Conservation (phyloP, 116 monocot genomes). For the Iris pallida region DNA sequence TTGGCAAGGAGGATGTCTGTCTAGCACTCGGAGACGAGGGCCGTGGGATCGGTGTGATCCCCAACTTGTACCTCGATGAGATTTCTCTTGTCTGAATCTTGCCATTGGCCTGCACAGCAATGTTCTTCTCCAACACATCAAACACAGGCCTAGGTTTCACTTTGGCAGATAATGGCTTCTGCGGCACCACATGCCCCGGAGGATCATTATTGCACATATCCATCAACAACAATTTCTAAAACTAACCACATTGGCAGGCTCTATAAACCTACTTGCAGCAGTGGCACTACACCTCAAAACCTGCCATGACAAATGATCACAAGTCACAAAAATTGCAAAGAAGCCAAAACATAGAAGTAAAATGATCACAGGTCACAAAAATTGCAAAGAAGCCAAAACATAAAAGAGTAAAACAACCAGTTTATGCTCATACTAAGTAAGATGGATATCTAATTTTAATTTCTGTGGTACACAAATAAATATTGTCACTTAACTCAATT, state of each 20-base stretch:
- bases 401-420: no score
- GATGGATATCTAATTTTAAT: no score
- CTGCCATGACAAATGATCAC: conserved; percentile 2
- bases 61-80: conserved; percentile 45
- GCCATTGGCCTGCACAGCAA: conserved; percentile 20
- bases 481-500: no score
- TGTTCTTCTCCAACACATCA: conserved; percentile 59
- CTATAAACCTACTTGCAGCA: not conserved
- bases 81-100: conserved; percentile 37
- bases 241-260: conserved; percentile 44
- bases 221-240: conserved; percentile 40
- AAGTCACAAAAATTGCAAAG: not conserved
- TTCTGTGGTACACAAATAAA: no score
- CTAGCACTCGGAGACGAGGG: conserved; percentile 34
- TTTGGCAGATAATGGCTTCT: conserved; percentile 14
- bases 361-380: conserved; percentile 3
- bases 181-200: conserved; percentile 2
- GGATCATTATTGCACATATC: conserved; percentile 33
- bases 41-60: conserved; percentile 14
- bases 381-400: not conserved
- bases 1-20: not conserved
- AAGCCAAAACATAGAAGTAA: not conserved
- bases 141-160: conserved; percentile 34
- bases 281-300: not conserved
- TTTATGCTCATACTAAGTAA: no score